phyloP scores from a whole-genome alignment of 2,329 filamentous ascomycete species.

The Cladophialophora bantiana region DNA sequence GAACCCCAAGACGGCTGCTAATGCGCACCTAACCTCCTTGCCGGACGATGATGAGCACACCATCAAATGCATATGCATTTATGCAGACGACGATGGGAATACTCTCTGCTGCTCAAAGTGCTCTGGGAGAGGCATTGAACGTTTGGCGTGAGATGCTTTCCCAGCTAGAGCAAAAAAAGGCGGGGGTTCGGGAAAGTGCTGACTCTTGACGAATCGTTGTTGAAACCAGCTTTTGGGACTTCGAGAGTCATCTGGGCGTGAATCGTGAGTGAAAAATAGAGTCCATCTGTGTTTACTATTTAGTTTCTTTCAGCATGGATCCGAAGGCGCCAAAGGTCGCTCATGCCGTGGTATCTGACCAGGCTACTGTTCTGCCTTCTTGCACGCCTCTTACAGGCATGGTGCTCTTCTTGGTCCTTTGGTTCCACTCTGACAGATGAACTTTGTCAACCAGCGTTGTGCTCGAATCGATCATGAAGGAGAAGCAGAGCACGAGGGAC shows the following conservation, averaged over 20 bases:
- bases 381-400: background rate
- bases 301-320: background rate
- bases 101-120: too few species aligned
- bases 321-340: background rate
- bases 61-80: too few species aligned
- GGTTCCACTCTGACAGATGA: background rate
- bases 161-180: background rate
- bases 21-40: too few species aligned
- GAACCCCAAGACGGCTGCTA: too few species aligned
- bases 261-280: background rate
- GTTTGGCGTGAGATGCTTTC: background rate
- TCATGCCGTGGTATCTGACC: background rate
- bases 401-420: background rate
- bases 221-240: background rate
- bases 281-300: background rate
- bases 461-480: background rate
- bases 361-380: background rate
- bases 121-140: background rate
- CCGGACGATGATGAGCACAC: too few species aligned
- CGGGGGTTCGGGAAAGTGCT: background rate
- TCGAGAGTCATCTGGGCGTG: background rate
- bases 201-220: background rate
- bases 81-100: too few species aligned
- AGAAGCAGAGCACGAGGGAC: slow-evolving; percentile 2
- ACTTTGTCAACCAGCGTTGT: background rate